These are phyloP conservation scores for Scedosporium minutisporum DNA, from an alignment of 2,329 filamentous ascomycete genomes.

Conservation along the genomic window DNA sequence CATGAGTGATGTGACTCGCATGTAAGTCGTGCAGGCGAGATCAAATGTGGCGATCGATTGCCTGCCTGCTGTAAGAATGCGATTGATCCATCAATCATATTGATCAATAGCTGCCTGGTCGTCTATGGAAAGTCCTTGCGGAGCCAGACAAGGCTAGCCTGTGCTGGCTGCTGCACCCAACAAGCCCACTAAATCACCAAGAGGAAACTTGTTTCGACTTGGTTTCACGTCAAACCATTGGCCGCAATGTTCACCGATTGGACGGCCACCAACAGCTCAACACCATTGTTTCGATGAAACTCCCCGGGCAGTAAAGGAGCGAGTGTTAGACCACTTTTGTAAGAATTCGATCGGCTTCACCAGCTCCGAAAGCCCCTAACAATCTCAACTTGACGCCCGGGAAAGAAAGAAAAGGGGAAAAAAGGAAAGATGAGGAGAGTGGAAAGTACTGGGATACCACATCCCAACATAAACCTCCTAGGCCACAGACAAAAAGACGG, in stretches of 20 bases:
- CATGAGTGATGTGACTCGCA: not conserved
- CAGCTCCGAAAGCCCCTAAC: not conserved
- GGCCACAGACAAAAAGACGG: not conserved
- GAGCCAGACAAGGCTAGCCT: not conserved
- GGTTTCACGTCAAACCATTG: not conserved
- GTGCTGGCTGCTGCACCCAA: not conserved
- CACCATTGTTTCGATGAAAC: not conserved
- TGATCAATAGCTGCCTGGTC: not conserved
- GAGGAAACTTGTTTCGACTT: slow-evolving; percentile 4
- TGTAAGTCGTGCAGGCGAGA: not conserved
- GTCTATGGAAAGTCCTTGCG: not conserved
- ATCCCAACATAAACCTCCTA: not conserved
- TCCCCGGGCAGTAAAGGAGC: not conserved
- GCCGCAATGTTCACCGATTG: not conserved
- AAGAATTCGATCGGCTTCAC: not conserved
- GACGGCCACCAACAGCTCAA: not conserved
- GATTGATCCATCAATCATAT: no score
- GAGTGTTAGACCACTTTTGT: not conserved
- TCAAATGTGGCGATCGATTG: not conserved
- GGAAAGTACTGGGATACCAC: not conserved
- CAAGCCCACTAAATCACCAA: not conserved
- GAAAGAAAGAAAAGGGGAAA: not conserved
- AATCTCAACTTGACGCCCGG: not conserved
- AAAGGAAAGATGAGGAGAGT: not conserved
- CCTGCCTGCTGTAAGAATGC: no score